These are phyloP conservation scores for Vanrija sp. DNA, from an alignment of 1,284 basidiomycete genomes.

Conservation along the genomic window DNA sequence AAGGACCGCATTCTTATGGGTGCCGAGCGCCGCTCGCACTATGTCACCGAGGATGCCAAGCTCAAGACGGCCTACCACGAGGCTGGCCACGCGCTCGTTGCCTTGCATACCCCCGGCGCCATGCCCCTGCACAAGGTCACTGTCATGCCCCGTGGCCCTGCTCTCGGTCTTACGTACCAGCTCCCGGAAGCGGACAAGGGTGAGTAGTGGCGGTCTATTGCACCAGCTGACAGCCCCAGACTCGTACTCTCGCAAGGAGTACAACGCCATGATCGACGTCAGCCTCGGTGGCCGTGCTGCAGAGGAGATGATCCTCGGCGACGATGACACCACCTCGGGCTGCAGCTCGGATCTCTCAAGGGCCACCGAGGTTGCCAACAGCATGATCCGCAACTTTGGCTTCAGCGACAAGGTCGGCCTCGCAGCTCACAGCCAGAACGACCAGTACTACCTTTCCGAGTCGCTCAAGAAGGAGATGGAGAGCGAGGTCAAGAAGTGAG, in stretches of 20 bases:
- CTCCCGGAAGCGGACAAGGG: constrained; percentile 74
- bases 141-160: constrained; percentile 87
- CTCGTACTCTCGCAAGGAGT: constrained; percentile 45
- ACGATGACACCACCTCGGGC: constrained; percentile 83
- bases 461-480: constrained; percentile 77
- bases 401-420: constrained; percentile 81
- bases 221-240: constrained; percentile 23
- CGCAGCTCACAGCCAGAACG: constrained; percentile 67
- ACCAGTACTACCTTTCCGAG: constrained; percentile 65
- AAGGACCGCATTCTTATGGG: constrained; percentile 94
- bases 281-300: constrained; percentile 89
- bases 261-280: constrained; percentile 67
- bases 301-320: constrained; percentile 85
- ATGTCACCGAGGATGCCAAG: constrained; percentile 78
- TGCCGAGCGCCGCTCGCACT: constrained; percentile 81
- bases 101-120: constrained; percentile 84
- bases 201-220: constrained; percentile 7
- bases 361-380: constrained; percentile 74
- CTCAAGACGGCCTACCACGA: constrained; percentile 91
- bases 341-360: constrained; percentile 77
- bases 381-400: constrained; percentile 79
- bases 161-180: constrained; percentile 80
- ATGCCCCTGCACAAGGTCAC: constrained; percentile 96
- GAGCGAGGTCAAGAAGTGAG: constrained; percentile 72
- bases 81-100: constrained; percentile 88